A percentile compares a stretch with the other conserved stretches of the same genome.
Conservation (phyloP, 352 stramenopile genomes). For the Phytophthora pluvialis region DNA sequence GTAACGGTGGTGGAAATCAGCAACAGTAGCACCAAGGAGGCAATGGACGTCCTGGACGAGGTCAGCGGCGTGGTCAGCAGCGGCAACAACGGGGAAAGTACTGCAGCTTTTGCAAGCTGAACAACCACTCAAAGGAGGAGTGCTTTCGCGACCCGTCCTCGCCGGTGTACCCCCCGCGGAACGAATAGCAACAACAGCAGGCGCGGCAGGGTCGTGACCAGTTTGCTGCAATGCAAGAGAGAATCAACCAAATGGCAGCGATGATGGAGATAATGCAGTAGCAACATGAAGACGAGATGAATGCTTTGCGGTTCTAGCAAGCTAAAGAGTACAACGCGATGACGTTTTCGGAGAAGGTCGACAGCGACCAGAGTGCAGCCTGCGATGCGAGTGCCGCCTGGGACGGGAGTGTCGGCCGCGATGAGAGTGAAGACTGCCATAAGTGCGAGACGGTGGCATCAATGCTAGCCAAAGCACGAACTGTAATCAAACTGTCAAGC, state of each 20-base stretch:
- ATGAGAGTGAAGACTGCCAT: neutral
- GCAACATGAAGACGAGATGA: slow-evolving; percentile 3
- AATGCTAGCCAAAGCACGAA: neutral
- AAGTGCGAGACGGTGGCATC: neutral
- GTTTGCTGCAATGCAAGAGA: slow-evolving; percentile 7
- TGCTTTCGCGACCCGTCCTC: neutral
- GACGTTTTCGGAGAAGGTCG: neutral
- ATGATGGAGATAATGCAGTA: slow-evolving; percentile 18
- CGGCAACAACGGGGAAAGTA: neutral
- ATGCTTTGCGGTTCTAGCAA: slow-evolving; percentile 5
- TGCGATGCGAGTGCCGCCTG: neutral
- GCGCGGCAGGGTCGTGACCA: neutral
- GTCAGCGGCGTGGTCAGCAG: neutral
- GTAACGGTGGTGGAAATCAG: neutral
- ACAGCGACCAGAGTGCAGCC: neutral
- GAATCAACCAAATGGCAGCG: slow-evolving; percentile 11
- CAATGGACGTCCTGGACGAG: neutral
- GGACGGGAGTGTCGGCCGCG: neutral
- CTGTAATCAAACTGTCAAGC: neutral
- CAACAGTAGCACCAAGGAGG: neutral
- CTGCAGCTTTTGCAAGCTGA: neutral
- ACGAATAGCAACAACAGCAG: slow-evolving; percentile 1
- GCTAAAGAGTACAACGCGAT: neutral
- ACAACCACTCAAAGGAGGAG: neutral
- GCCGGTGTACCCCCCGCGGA: neutral